Evolutionary conservation across 2,329 filamentous ascomycete genomes (phyloP), one percentile per base, ranked within the genome.

Genomic region (Microcyclospora tardicrescens): DNA sequence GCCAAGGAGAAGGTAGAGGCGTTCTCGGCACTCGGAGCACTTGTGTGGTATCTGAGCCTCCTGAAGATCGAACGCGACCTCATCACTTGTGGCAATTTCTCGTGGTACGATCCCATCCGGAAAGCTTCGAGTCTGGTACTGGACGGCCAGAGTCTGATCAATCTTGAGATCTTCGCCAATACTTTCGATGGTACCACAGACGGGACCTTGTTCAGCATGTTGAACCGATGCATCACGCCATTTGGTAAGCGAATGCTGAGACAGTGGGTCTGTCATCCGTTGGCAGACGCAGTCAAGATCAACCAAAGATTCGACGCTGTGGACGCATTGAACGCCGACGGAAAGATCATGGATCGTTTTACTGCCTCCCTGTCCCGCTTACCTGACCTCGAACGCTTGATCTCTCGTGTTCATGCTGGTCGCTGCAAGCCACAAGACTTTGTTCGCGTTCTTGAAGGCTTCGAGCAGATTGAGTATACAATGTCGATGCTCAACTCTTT

Each of bases 391-490:
- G 91, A 98, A 61, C 75, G 91, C 30, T 72, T 96, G 34, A 93
- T 96, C 38, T 98, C 91, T 16, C 81, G 91, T 8, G 81, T 98
- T 10, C 91, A 98, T 54, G 91, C 91, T 1, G 84, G 84, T 1
- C 77, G 77, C n/a, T 95, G 87, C 64, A 84, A 79, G 54, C 75
- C 86, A 0, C 83, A 91, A 40, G 91, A 98, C 57, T 98, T 98
- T 58, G 77, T 96, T 34, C 82, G 79, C 35, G 89, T 96, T 0
- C 69, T 98, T 0, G 87, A 96, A 59, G 91, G 91, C 0, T 98
- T 95, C 51, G 91, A 96, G 64, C 89, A 95, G 61, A 96, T 98
- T 34, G 86, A 95, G 46, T 91, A 94, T 58, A 93, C 87, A 1
- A 84, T 94, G 72, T 74, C 77, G 37, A 70, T 96, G 15, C 71